These are phyloP conservation scores for Paramecium tetraurelia DNA, from an alignment of 73 alveolate species.

Conservation along the genomic window DNA sequence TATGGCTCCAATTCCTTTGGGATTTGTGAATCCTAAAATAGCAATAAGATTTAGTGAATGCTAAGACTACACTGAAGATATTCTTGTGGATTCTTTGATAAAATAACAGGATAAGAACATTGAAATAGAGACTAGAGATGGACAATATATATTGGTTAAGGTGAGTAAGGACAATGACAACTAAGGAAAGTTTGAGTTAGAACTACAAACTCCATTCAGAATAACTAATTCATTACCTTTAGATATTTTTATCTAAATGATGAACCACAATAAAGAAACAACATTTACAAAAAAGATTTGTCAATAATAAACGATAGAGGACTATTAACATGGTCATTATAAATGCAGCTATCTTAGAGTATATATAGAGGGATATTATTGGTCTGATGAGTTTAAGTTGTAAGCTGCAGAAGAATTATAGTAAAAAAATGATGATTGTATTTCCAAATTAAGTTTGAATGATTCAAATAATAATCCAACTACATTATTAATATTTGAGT, in stretches of 20 bases:
- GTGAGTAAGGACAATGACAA: background rate
- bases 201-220: background rate
- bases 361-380: background rate
- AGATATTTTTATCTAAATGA: background rate
- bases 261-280: background rate
- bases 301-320: background rate
- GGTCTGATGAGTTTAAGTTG: constrained; percentile 21
- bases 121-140: constrained; percentile 5
- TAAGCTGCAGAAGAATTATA: background rate
- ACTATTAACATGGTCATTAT: background rate
- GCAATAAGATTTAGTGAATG: background rate
- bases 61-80: background rate
- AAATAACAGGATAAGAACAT: background rate
- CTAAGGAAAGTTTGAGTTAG: background rate
- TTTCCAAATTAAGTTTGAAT: background rate
- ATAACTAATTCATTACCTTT: background rate
- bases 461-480: background rate
- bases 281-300: background rate
- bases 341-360: background rate
- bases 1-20: background rate
- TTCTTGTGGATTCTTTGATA: background rate
- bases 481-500: background rate
- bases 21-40: background rate
- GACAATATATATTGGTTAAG: background rate
- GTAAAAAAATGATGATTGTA: background rate